Percentiles rank a stretch among this genome's conserved stretches.
Evolutionary conservation across 2,329 filamentous ascomycete species (phyloP).

Genomic region (Achaetomium macrosporum): DNA sequence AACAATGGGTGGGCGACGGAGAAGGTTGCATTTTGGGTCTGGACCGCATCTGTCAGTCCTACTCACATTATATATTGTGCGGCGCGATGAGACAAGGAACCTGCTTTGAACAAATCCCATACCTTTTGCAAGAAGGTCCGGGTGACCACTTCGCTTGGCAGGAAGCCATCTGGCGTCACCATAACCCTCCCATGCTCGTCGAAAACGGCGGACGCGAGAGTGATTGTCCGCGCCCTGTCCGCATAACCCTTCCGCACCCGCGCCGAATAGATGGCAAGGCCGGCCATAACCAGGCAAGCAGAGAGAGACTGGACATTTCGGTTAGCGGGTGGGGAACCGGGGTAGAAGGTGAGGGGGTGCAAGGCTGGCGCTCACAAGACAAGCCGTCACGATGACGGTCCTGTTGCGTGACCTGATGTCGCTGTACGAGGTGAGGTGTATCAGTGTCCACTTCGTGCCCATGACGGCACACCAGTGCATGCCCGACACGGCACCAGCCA

Average conservation of each 20-base stretch:
- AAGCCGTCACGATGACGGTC: constrained; percentile 68
- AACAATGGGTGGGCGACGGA: constrained; percentile 72
- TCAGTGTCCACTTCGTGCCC: constrained; percentile 62
- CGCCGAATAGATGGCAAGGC: constrained; percentile 48
- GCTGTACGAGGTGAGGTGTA: constrained; percentile 37
- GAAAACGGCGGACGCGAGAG: constrained; percentile 57
- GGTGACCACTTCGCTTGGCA: constrained; percentile 72
- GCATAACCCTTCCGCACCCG: constrained; percentile 48
- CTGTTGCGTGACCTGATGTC: constrained; percentile 51
- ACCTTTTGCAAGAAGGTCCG: constrained; percentile 66
- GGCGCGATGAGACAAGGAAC: background rate
- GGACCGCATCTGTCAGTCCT: background rate
- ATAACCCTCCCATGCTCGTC: constrained; percentile 60
- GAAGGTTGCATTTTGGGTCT: constrained; percentile 66
- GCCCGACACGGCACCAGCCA: constrained; percentile 70
- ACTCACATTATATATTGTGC: background rate
- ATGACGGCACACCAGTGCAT: constrained; percentile 82
- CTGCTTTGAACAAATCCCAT: background rate
- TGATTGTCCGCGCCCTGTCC: constrained; percentile 56
- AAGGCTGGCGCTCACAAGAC: constrained; percentile 49
- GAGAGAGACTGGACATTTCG: constrained; percentile 46
- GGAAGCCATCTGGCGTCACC: constrained; percentile 61
- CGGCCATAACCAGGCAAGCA: constrained; percentile 55
- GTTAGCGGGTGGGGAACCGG: background rate
- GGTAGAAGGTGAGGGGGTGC: constrained; percentile 1